Conservation (phyloP, 352 stramenopile genomes). For the Pythium dissotocum region DNA sequence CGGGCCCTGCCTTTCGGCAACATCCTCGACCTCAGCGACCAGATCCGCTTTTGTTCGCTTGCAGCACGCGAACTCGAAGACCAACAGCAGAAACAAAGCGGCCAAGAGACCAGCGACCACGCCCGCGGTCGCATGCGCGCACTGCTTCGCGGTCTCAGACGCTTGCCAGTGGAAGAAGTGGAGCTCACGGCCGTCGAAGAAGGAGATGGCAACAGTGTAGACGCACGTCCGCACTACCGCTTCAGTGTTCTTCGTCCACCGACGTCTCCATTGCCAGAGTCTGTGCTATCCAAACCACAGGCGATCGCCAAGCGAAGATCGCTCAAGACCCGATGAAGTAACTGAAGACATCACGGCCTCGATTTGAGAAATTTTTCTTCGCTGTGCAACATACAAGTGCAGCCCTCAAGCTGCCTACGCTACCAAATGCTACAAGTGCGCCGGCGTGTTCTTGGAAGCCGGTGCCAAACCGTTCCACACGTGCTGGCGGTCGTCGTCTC, state of each 20-base stretch:
- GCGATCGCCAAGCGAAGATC: background rate
- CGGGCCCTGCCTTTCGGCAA: constrained; percentile 38
- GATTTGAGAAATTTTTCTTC: background rate
- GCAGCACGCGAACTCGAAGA: constrained; percentile 28
- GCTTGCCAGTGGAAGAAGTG: constrained; percentile 47
- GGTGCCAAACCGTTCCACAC: background rate
- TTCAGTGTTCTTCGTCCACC: constrained; percentile 3
- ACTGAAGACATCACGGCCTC: background rate
- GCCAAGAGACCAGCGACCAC: background rate
- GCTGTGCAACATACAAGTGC: background rate
- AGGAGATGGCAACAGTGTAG: background rate
- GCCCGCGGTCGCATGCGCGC: constrained; percentile 35
- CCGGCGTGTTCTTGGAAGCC: background rate
- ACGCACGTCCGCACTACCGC: constrained; percentile 4
- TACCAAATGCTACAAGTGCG: background rate
- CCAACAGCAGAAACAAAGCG: constrained; percentile 11
- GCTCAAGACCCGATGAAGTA: background rate
- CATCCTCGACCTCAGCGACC: constrained; percentile 45
- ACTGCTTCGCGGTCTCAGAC: constrained; percentile 46
- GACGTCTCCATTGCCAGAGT: background rate
- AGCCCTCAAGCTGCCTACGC: background rate
- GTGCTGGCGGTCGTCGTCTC: background rate
- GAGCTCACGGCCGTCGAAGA: constrained; percentile 21
- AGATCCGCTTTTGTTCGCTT: constrained; percentile 52
- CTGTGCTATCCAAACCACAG: background rate